These are phyloP conservation scores for Penicillium sp. DNA, from an alignment of 2,329 filamentous ascomycete genomes.

Conservation along the genomic window DNA sequence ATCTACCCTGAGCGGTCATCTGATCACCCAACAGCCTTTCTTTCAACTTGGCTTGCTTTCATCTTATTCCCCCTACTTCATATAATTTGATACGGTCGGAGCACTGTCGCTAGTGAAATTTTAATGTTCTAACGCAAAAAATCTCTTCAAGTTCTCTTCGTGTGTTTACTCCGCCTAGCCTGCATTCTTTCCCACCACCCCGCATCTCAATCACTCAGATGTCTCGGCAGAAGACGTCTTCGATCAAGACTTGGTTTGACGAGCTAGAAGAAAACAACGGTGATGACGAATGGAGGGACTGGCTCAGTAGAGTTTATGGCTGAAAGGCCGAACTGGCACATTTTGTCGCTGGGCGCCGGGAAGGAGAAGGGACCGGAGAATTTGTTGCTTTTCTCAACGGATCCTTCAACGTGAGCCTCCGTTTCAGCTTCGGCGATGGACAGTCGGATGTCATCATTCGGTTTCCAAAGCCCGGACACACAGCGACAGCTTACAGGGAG, in stretches of 20 bases:
- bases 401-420: constrained; percentile 42
- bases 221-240: constrained; percentile 14
- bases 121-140: background rate
- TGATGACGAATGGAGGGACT: constrained; percentile 15
- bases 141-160: background rate
- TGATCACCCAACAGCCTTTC: no score
- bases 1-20: no score
- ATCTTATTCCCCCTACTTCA: no score
- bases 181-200: background rate
- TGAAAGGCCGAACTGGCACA: constrained; percentile 15
- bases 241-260: constrained; percentile 19
- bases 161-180: background rate
- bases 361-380: constrained; percentile 16
- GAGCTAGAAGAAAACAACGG: constrained; percentile 19
- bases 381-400: constrained; percentile 22
- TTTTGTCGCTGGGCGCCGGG: constrained; percentile 18
- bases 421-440: constrained; percentile 21
- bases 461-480: constrained; percentile 22
- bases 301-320: constrained; percentile 17
- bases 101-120: background rate
- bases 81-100: background rate
- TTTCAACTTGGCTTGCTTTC: no score
- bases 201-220: constrained; percentile 12
- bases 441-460: constrained; percentile 21
- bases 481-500: constrained; percentile 17